Conservation (phyloP, 345 rosid species). For the Eucalyptus pauciflora region DNA sequence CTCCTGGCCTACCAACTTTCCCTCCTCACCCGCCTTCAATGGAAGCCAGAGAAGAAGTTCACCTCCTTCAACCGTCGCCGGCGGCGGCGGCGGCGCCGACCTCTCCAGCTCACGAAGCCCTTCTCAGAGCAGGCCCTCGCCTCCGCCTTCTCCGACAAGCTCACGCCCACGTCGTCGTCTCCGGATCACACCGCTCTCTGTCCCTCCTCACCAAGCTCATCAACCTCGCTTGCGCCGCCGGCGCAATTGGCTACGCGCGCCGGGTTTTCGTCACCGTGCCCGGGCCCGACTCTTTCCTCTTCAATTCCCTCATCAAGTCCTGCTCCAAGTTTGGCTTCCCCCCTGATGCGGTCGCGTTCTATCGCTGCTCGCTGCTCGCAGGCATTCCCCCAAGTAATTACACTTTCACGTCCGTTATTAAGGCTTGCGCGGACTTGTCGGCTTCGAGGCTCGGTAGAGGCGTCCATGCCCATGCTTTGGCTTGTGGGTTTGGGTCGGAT, state of each 20-base stretch:
- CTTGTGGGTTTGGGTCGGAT: conserved; percentile 51
- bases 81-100: background rate
- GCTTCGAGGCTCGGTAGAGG: conserved; percentile 30
- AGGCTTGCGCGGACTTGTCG: conserved; percentile 54
- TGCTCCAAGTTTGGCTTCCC: conserved; percentile 41
- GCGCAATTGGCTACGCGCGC: conserved; percentile 35
- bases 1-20: background rate
- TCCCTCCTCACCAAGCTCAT: conserved; percentile 74
- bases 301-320: conserved; percentile 45
- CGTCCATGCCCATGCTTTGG: conserved; percentile 49
- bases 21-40: conserved; percentile 16
- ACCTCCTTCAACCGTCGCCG: background rate
- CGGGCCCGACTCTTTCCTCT: conserved; percentile 62
- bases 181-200: conserved; percentile 42
- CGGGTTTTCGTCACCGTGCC: conserved; percentile 43
- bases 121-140: conserved; percentile 60
- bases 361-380: conserved; percentile 40
- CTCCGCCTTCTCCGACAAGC: conserved; percentile 54
- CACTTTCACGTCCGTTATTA: conserved; percentile 63
- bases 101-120: conserved; percentile 44
- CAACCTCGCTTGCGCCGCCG: conserved; percentile 45
- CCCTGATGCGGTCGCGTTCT: conserved; percentile 32
- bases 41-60: conserved; percentile 14
- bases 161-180: conserved; percentile 41
- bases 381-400: conserved; percentile 41